phyloP scores from a whole-genome alignment of 176 grass and related monocot genomes.

The Hordeum marinum region DNA sequence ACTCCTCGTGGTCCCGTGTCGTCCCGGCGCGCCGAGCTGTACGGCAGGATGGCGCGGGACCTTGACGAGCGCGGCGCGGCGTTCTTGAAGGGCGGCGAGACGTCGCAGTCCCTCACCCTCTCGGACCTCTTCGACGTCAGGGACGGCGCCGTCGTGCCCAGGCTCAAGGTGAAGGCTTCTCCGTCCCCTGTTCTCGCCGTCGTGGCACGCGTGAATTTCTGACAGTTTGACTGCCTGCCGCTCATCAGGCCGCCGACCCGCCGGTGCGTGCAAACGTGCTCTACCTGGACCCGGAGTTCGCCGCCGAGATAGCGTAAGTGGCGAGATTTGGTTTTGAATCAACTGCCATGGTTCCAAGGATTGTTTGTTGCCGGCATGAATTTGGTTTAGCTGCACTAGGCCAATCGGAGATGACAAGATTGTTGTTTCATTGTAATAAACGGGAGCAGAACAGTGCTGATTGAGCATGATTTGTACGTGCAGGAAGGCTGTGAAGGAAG shows the following conservation, averaged over 20 bases:
- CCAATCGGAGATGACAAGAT: not conserved
- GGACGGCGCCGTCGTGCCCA: slow-evolving; percentile 62
- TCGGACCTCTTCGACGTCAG: slow-evolving; percentile 70
- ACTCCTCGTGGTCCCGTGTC: slow-evolving; percentile 10
- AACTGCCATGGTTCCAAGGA: not conserved
- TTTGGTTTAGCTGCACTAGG: not conserved
- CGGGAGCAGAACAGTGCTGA: not conserved
- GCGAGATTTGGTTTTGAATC: not conserved
- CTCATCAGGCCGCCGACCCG: slow-evolving; percentile 55
- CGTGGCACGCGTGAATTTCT: not conserved
- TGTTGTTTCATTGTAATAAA: not conserved
- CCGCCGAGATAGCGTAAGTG: slow-evolving; percentile 65
- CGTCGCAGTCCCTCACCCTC: slow-evolving; percentile 79
- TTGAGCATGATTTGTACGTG: slow-evolving; percentile 11
- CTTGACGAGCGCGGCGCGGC: slow-evolving; percentile 66
- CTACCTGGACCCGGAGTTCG: slow-evolving; percentile 47
- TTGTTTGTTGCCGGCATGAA: not conserved
- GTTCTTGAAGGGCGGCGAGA: slow-evolving; percentile 80
- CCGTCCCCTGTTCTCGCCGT: not conserved
- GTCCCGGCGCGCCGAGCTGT: slow-evolving; percentile 57
- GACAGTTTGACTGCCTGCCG: not conserved
- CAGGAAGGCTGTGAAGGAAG: slow-evolving; percentile 74
- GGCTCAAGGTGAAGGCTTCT: slow-evolving; percentile 50
- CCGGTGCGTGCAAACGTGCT: slow-evolving; percentile 92
- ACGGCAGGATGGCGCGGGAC: slow-evolving; percentile 72